Evolutionary conservation across 305 asterid genomes (phyloP).

Genomic region (Fraxinus xanthoxyloides): DNA sequence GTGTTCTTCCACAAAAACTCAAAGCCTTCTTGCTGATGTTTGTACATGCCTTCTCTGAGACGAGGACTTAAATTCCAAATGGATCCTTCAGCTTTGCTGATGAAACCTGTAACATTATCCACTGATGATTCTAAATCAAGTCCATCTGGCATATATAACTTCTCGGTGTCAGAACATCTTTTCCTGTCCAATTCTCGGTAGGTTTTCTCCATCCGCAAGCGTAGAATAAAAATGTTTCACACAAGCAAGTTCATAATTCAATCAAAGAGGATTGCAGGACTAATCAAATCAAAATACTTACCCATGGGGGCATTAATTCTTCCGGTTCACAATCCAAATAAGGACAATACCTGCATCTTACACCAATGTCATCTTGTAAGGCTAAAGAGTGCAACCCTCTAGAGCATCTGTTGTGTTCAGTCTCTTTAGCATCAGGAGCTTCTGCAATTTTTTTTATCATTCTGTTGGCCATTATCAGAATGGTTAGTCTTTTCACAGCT

Average conservation of each 20-base stretch:
- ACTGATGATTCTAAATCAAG: conserved; percentile 8
- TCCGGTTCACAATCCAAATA: conserved; percentile 36
- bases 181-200: conserved; percentile 14
- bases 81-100: conserved; percentile 31
- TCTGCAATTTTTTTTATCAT: conserved; percentile 6
- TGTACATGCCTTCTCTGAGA: conserved; percentile 43
- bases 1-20: conserved; percentile 62
- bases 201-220: conserved; percentile 24
- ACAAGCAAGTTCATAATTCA: neutral
- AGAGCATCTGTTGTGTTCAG: conserved; percentile 32
- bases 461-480: conserved; percentile 26
- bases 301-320: conserved; percentile 51
- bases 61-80: conserved; percentile 62
- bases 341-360: conserved; percentile 36
- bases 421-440: conserved; percentile 23
- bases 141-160: conserved; percentile 20
- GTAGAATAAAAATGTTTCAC: neutral
- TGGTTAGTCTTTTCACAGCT: conserved; percentile 3
- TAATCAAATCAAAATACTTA: conserved; percentile 5
- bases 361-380: conserved; percentile 41
- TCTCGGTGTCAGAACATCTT: conserved; percentile 17
- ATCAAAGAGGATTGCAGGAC: conserved; percentile 3
- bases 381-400: conserved; percentile 42
- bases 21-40: conserved; percentile 72
- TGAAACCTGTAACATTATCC: conserved; percentile 9